These are phyloP conservation scores for Salix purpurea DNA, from an alignment of 345 rosid genomes.

Conservation along the genomic window DNA sequence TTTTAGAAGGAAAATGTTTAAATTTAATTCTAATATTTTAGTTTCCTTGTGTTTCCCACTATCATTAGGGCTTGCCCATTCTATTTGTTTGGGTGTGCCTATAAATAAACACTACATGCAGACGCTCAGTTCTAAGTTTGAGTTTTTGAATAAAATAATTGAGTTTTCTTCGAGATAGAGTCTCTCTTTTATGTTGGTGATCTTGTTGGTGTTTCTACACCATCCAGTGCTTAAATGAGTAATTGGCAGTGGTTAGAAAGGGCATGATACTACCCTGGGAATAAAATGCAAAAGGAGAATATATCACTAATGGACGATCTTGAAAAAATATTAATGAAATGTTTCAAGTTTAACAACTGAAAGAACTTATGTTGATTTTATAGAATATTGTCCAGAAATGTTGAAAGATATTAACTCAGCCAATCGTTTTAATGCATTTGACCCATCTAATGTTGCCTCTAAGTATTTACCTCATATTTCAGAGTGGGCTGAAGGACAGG, in stretches of 20 bases:
- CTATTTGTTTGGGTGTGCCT: background rate
- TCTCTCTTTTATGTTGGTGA: too few relatives aligned
- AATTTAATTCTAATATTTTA: background rate
- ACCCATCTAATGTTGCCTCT: constrained; percentile 4
- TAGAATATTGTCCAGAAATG: background rate
- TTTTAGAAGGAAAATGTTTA: background rate
- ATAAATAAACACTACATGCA: background rate
- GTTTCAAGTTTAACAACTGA: background rate
- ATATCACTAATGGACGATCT: background rate
- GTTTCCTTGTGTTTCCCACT: background rate
- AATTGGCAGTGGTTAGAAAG: background rate
- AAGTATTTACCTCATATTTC: constrained; percentile 31
- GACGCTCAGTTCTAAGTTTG: background rate
- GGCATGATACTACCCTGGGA: background rate
- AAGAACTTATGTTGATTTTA: background rate
- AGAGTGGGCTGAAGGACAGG: constrained; percentile 98
- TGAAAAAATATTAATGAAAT: too few relatives aligned
- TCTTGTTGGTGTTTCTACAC: too few relatives aligned
- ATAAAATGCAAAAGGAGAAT: background rate
- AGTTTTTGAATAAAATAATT: background rate
- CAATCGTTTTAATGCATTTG: background rate
- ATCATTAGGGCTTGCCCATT: background rate
- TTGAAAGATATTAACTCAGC: background rate
- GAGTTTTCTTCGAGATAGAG: too few relatives aligned
- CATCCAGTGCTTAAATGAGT: too few relatives aligned